Base-by-base conservation (phyloP, 2,329 filamentous ascomycete genomes). In the Sporothrix sp. region DNA sequence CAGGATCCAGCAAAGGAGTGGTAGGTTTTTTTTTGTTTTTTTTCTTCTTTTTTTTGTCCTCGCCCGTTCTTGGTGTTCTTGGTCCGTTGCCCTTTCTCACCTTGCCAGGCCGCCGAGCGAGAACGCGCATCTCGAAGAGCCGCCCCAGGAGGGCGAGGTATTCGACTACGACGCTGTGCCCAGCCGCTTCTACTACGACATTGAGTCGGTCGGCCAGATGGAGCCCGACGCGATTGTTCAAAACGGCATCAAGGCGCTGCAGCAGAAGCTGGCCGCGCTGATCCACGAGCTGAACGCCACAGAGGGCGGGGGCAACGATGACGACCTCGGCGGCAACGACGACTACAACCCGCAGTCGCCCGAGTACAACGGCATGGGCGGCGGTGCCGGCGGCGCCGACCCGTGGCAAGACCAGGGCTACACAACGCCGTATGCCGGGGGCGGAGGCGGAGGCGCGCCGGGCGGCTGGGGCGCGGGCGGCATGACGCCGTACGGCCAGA, bases 161-260 rank as follows among this genome's bases (percentile, higher is more conserved):
- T 97, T 97, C 67, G 83, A 97, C 69, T 97, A 87, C 67, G 84
- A 95, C 60, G 91, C 89, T 9, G 78, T 84, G 20, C 91, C 93
- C 5, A 76, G 74, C 54, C 80, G 79, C 58, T 98, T 96, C 73
- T 98, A 96, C 73, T 85, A 91, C 62, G 89, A 96, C 62, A 84
- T 98, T 42, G 93, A 98, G 67, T 84, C 85, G 42, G 83, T 86
- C 33, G 93, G 93, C 32, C 87, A 83, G 60, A 79, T 97, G 54
- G 87, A 93, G 27, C 91, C 93, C 0, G 91, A 98, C 62, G 78
- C 81, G 55, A 93, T 97, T 59, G 81, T 98, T 47, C 83, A 90
- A 60, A 82, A 88, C 60, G 90, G 89, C 30, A 95, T 98, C 65
- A 82, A 85, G 56, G 84, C 88, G 25, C 72, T 98, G 51, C 93